Evolutionary conservation across 2,329 filamentous ascomycete genomes (phyloP).

Genomic region (Fusarium buxicola): DNA sequence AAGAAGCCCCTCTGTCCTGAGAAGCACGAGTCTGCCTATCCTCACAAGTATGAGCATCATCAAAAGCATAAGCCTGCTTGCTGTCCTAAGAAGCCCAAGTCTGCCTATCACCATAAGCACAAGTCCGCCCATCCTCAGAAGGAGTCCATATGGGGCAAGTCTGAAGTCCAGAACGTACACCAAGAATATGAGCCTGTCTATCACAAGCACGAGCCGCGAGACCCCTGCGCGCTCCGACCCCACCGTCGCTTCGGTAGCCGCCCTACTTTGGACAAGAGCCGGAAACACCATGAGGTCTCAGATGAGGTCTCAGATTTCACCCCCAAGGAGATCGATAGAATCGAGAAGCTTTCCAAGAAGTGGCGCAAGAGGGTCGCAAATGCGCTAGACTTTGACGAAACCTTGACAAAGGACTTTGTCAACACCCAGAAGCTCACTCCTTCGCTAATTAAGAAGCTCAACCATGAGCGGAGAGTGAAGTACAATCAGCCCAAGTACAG

Average conservation of each 20-base stretch:
- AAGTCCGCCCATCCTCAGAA: neutral
- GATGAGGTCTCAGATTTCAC: neutral
- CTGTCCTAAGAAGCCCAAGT: too few species aligned
- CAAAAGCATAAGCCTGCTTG: too few species aligned
- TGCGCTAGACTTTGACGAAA: slow-evolving; percentile 2
- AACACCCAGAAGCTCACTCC: slow-evolving; percentile 1
- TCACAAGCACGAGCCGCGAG: neutral
- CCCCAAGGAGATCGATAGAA: neutral
- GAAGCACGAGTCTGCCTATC: too few species aligned
- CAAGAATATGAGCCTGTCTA: neutral
- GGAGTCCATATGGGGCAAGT: neutral
- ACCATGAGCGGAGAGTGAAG: neutral
- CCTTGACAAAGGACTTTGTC: slow-evolving; percentile 7
- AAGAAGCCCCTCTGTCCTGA: too few species aligned
- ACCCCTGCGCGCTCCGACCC: too few species aligned
- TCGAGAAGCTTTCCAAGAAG: neutral
- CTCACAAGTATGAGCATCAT: too few species aligned
- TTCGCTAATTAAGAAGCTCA: slow-evolving; percentile 9
- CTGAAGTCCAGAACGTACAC: neutral
- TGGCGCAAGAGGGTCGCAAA: neutral
- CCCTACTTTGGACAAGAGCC: too few species aligned
- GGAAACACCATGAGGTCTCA: neutral
- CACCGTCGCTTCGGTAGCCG: too few species aligned
- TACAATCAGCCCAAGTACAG: neutral
- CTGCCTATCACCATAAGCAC: too few species aligned